Evolutionary conservation across 805 yeast species (phyloP).

Genomic region (Candida patagonica): DNA sequence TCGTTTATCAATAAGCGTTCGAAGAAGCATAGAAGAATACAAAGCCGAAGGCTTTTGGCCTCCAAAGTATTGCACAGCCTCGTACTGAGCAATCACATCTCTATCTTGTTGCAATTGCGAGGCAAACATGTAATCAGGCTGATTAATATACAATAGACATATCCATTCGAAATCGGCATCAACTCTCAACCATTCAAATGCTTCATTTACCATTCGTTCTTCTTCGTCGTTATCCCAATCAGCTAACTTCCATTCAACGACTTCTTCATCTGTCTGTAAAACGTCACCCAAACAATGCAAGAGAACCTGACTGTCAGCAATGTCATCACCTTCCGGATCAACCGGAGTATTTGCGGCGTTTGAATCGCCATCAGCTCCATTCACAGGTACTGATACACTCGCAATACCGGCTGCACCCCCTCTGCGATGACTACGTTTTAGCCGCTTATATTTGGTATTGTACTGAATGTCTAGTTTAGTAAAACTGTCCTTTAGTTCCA

Average conservation of each 20-base stretch:
- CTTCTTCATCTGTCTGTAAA: conserved; percentile 49
- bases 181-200: conserved; percentile 96
- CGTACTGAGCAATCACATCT: conserved; percentile 92
- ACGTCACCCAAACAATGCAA: conserved; percentile 70
- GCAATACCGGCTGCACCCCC: conserved; percentile 6
- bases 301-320: conserved; percentile 27
- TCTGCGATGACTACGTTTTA: conserved; percentile 48
- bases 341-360: conserved; percentile 9
- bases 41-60: conserved; percentile 48
- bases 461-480: conserved; percentile 90
- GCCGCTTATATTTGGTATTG: conserved; percentile 82
- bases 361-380: conserved; percentile 8
- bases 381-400: conserved; percentile 18
- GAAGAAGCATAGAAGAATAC: conserved; percentile 65
- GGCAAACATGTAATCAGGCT: conserved; percentile 91
- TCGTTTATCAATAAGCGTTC: conserved; percentile 75
- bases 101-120: conserved; percentile 91
- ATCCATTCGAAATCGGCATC: conserved; percentile 99
- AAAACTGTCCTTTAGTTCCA: conserved; percentile 74
- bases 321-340: conserved; percentile 18
- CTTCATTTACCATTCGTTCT: conserved; percentile 63
- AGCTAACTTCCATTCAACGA: conserved; percentile 59
- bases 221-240: conserved; percentile 68
- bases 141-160: conserved; percentile 67
- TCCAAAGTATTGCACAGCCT: conserved; percentile 68